Conservation (phyloP, 2,329 filamentous ascomycete genomes). For the Xylariaceae sp. region DNA sequence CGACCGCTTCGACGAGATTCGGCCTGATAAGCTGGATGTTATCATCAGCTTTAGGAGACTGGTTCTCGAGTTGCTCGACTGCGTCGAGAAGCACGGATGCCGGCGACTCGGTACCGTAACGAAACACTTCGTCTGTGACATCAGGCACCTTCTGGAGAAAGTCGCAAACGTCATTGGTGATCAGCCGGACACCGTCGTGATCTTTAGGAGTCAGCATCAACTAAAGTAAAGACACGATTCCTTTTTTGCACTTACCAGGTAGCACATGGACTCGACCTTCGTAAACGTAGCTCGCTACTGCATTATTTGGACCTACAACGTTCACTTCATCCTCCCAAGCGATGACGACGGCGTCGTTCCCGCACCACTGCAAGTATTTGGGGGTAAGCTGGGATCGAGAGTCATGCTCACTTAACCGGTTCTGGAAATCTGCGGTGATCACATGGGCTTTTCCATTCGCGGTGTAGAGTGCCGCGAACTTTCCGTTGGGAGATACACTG, state of each 20-base stretch:
- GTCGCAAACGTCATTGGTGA: conserved; percentile 95
- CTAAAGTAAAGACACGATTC: neutral
- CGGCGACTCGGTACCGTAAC: conserved; percentile 82
- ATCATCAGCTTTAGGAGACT: conserved; percentile 96
- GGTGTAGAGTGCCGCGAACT: conserved; percentile 86
- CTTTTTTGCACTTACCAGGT: conserved; percentile 62
- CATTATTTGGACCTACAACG: conserved; percentile 82
- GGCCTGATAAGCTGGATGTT: conserved; percentile 93
- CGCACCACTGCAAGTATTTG: conserved; percentile 92
- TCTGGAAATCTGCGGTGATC: conserved; percentile 93
- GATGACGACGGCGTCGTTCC: conserved; percentile 88
- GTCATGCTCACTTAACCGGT: conserved; percentile 87
- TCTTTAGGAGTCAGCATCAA: conserved; percentile 46
- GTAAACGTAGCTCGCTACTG: conserved; percentile 80
- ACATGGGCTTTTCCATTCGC: conserved; percentile 85
- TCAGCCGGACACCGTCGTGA: conserved; percentile 81
- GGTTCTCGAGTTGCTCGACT: conserved; percentile 84
- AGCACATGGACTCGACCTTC: conserved; percentile 88
- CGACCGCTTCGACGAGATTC: conserved; percentile 88
- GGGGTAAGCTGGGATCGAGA: conserved; percentile 83
- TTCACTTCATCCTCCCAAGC: conserved; percentile 99
- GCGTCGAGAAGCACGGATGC: conserved; percentile 94
- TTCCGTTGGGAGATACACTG: conserved; percentile 86
- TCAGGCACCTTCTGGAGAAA: conserved; percentile 93
- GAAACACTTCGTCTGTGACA: conserved; percentile 86